Percentiles rank a stretch among this genome's conserved stretches.
phyloP scores from a whole-genome alignment of 208 protist genomes.

The Wallacemonas sp. region DNA sequence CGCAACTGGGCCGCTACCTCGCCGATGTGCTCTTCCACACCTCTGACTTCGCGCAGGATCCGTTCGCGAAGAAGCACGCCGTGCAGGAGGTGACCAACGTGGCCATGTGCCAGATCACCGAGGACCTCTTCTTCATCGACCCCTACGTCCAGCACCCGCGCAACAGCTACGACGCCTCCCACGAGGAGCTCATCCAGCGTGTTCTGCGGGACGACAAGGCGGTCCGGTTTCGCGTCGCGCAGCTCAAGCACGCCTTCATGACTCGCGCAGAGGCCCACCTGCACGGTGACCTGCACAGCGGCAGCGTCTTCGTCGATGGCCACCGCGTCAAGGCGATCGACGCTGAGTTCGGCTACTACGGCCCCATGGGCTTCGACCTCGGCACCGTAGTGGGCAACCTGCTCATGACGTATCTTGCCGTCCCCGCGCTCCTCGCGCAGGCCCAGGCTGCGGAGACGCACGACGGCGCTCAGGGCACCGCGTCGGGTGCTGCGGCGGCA shows the following conservation, averaged over 20 bases:
- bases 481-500: neutral
- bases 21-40: slow-evolving; percentile 39
- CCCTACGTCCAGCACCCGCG: slow-evolving; percentile 28
- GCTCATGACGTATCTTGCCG: slow-evolving; percentile 35
- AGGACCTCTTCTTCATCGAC: slow-evolving; percentile 40
- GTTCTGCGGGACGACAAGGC: slow-evolving; percentile 25
- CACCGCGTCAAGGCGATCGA: slow-evolving; percentile 34
- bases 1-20: slow-evolving; percentile 37
- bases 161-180: slow-evolving; percentile 36
- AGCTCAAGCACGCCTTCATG: slow-evolving; percentile 46
- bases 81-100: slow-evolving; percentile 37
- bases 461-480: no score
- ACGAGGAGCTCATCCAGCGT: slow-evolving; percentile 26
- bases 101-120: slow-evolving; percentile 39
- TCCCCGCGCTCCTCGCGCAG: slow-evolving; percentile 25
- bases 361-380: slow-evolving; percentile 38
- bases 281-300: slow-evolving; percentile 39
- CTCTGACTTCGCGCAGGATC: slow-evolving; percentile 33
- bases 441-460: neutral
- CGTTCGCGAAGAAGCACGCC: slow-evolving; percentile 32
- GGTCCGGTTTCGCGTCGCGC: slow-evolving; percentile 23
- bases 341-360: slow-evolving; percentile 40
- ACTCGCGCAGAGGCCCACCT: slow-evolving; percentile 37
- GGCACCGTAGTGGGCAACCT: slow-evolving; percentile 36
- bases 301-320: slow-evolving; percentile 35